These are phyloP conservation scores for Solanum bulbocastanum DNA, from an alignment of 257 asterid genomes.

Conservation along the genomic window DNA sequence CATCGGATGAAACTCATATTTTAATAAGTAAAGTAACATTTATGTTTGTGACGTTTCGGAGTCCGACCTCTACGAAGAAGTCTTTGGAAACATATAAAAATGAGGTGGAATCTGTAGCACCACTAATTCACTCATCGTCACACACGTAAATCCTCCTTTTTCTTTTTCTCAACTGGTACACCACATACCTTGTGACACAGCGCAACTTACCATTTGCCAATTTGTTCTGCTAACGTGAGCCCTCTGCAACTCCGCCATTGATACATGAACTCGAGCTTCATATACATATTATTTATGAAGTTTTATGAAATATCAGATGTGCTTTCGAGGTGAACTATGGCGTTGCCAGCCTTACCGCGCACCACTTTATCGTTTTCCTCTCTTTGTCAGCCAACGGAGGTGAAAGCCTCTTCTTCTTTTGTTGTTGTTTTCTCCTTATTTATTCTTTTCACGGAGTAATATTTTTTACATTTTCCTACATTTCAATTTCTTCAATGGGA, in stretches of 20 bases:
- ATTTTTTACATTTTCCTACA: neutral
- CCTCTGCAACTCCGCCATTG: neutral
- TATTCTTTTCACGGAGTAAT: neutral
- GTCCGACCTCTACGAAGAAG: neutral
- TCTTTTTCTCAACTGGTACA: neutral
- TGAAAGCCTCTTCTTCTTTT: neutral
- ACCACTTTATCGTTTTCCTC: constrained; percentile 1
- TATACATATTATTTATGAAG: neutral
- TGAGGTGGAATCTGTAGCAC: neutral
- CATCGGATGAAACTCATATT: no score
- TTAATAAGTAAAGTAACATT: no score
- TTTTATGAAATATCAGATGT: constrained; percentile 8
- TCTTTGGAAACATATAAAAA: neutral
- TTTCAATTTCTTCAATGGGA: neutral
- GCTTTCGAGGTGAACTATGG: constrained; percentile 28
- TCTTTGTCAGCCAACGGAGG: constrained; percentile 26
- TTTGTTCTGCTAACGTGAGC: neutral
- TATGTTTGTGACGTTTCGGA: no score
- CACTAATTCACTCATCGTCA: neutral
- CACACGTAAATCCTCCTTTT: neutral
- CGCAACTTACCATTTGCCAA: neutral
- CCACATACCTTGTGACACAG: neutral
- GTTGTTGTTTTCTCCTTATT: neutral
- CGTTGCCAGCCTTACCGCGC: constrained; percentile 23
- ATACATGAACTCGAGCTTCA: neutral